Evolutionary conservation across 106 monocot species (phyloP).

Genomic region (Allium sativum): DNA sequence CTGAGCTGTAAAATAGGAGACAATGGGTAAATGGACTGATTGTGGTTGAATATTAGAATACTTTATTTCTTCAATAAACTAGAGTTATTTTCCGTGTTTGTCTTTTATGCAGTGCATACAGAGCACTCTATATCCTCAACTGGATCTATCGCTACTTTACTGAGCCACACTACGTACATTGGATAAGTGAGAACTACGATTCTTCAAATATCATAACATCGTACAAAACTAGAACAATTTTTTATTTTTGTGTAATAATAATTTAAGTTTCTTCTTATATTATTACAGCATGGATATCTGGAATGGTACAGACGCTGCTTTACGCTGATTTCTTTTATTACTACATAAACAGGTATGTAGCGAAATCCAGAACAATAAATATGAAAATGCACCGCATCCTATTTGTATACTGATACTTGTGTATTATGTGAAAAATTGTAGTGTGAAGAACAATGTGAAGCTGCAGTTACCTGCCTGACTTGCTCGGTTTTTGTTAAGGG

Average conservation of each 20-base stretch:
- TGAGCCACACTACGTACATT: constrained; percentile 74
- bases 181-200: constrained; percentile 62
- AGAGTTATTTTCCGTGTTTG: not conserved
- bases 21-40: not conserved
- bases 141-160: constrained; percentile 93
- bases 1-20: too few relatives aligned
- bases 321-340: constrained; percentile 98
- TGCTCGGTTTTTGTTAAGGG: not conserved
- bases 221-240: not conserved
- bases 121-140: constrained; percentile 78
- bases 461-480: constrained; percentile 65
- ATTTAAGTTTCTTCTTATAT: not conserved
- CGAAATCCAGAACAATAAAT: not conserved
- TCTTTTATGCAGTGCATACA: constrained; percentile 61
- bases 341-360: constrained; percentile 69
- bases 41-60: not conserved
- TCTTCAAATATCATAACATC: not conserved
- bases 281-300: constrained; percentile 79
- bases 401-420: not conserved
- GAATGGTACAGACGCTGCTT: constrained; percentile 68
- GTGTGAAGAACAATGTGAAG: constrained; percentile 94
- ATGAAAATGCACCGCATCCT: not conserved
- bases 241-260: not conserved
- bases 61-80: not conserved
- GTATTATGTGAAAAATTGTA: constrained; percentile 13